Percentiles rank a stretch among this genome's conserved stretches.
Conservation (phyloP, 208 protist species). For the Trypanosoma caninum region DNA sequence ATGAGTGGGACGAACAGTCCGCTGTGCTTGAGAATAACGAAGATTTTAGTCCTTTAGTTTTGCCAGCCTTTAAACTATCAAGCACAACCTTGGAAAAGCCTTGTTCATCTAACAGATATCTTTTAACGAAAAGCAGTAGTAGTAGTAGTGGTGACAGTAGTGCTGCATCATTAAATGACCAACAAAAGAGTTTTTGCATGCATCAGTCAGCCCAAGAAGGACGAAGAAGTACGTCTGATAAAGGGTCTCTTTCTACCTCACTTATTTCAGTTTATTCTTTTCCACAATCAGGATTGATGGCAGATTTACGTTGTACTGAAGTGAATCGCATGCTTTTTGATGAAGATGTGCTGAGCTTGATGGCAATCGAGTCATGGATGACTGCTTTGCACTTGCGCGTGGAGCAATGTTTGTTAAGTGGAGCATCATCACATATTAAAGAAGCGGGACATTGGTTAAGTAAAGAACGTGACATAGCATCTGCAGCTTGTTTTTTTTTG, state of each 20-base stretch:
- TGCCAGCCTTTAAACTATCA: neutral
- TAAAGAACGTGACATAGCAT: constrained; percentile 53
- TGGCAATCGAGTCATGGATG: constrained; percentile 65
- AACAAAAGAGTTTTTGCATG: neutral
- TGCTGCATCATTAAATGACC: neutral
- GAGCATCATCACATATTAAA: constrained; percentile 38
- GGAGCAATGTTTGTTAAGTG: constrained; percentile 57
- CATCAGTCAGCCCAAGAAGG: neutral
- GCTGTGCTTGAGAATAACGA: neutral
- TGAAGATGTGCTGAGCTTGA: constrained; percentile 18
- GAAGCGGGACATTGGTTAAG: constrained; percentile 37
- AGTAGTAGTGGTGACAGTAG: neutral
- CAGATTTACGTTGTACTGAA: too few relatives aligned
- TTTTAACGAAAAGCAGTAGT: neutral
- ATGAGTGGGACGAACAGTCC: neutral
- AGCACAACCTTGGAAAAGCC: too few relatives aligned
- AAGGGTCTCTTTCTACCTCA: neutral
- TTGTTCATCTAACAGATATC: neutral
- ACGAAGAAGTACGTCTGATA: too few relatives aligned
- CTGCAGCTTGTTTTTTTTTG: constrained; percentile 43
- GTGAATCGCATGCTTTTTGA: neutral
- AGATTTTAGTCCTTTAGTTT: neutral
- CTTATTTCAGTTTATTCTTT: neutral
- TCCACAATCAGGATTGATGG: neutral
- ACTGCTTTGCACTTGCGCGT: constrained; percentile 73